Percentiles rank a stretch among this genome's conserved stretches.
phyloP scores from a whole-genome alignment of 768 basidiomycete species.

The Mycena capillaripes region DNA sequence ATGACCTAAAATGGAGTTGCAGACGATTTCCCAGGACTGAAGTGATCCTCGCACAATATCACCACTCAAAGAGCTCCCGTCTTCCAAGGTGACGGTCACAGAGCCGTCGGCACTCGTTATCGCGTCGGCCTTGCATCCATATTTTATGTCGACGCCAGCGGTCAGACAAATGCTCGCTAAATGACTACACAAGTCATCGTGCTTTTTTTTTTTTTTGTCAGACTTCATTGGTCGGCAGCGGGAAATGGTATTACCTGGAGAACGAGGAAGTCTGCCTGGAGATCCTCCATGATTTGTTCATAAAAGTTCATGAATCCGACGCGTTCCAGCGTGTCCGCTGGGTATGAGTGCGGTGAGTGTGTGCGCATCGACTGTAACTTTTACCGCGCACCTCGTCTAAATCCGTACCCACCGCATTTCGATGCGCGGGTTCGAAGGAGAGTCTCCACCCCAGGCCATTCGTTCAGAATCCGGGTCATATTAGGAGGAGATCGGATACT shows the following conservation, averaged over 20 bases:
- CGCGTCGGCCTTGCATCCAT: neutral
- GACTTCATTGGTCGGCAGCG: no score
- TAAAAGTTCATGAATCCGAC: conserved; percentile 23
- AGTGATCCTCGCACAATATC: conserved; percentile 28
- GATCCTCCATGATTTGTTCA: conserved; percentile 17
- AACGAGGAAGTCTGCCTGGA: conserved; percentile 15
- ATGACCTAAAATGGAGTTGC: conserved; percentile 11
- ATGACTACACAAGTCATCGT: conserved; percentile 18
- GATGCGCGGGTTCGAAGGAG: neutral
- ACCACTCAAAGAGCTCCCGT: conserved; percentile 5
- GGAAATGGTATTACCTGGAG: conserved; percentile 1
- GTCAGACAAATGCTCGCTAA: conserved; percentile 13
- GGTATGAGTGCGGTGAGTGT: neutral
- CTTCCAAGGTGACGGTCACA: neutral
- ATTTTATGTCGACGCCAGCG: conserved; percentile 14
- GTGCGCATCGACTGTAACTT: neutral
- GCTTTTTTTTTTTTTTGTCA: neutral
- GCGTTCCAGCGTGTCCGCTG: conserved; percentile 16
- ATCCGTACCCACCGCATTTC: conserved; percentile 20
- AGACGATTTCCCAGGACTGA: neutral
- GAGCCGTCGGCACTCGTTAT: neutral
- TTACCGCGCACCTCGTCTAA: neutral
- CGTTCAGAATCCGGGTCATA: conserved; percentile 26
- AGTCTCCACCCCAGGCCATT: conserved; percentile 23
- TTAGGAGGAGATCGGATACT: conserved; percentile 29